These are phyloP conservation scores for Fonsecaea multimorphosa DNA, from an alignment of 2,329 filamentous ascomycete genomes.

Conservation along the genomic window DNA sequence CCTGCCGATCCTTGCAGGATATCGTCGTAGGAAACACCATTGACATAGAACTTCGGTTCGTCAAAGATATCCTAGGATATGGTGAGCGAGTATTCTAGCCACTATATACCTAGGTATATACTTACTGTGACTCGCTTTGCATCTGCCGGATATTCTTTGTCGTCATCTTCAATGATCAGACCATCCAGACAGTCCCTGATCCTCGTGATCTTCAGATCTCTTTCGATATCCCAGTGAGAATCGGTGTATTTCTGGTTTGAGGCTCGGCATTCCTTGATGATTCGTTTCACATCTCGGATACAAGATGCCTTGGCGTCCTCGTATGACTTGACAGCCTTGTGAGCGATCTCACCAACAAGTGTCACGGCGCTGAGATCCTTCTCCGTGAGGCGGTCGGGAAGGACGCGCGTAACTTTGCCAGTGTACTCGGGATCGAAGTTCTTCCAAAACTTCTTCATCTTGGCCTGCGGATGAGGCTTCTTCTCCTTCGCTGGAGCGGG, in stretches of 20 bases:
- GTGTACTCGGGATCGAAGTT: constrained; percentile 74
- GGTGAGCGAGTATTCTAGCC: not conserved
- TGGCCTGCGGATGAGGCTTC: constrained; percentile 67
- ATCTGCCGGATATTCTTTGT: constrained; percentile 67
- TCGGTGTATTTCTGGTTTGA: constrained; percentile 89
- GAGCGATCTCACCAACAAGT: constrained; percentile 61
- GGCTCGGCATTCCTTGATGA: constrained; percentile 69
- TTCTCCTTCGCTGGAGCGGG: constrained; percentile 48
- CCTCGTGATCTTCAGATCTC: constrained; percentile 66
- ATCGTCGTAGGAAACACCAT: constrained; percentile 76
- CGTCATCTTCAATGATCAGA: constrained; percentile 44
- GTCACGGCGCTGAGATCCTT: constrained; percentile 69
- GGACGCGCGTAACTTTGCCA: constrained; percentile 73
- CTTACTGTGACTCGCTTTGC: constrained; percentile 71
- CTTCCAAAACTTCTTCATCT: constrained; percentile 75
- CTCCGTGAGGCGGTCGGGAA: constrained; percentile 63
- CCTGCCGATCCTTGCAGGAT: constrained; percentile 72
- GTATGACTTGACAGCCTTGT: constrained; percentile 70
- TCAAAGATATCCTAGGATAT: constrained; percentile 72
- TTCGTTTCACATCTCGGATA: constrained; percentile 64
- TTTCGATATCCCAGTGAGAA: constrained; percentile 84
- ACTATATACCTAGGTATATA: constrained; percentile 14
- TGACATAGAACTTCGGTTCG: constrained; percentile 75
- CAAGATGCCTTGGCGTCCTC: constrained; percentile 74
- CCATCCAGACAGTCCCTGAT: constrained; percentile 60